These are phyloP conservation scores for Ogataea naganishii DNA, from an alignment of 805 yeast genomes.

Conservation along the genomic window DNA sequence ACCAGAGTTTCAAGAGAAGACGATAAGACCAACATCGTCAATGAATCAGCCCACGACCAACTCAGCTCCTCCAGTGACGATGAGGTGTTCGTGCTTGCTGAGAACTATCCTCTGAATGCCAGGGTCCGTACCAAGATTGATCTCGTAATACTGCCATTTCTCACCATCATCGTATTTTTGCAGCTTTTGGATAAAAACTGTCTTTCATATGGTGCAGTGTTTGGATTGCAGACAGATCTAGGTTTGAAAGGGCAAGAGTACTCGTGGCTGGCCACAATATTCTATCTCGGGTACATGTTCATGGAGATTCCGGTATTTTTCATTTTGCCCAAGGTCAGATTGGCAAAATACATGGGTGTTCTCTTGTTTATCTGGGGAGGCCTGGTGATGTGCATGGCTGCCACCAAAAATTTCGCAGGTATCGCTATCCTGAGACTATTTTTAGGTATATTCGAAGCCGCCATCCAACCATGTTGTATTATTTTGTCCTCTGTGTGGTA, in stretches of 20 bases:
- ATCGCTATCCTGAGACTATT: slow-evolving; percentile 38
- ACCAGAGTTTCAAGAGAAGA: no score
- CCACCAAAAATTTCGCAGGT: slow-evolving; percentile 37
- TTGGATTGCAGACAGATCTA: slow-evolving; percentile 32
- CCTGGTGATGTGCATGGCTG: slow-evolving; percentile 37
- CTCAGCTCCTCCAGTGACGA: no score
- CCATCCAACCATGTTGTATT: slow-evolving; percentile 26
- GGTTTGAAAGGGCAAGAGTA: slow-evolving; percentile 34
- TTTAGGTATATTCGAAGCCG: slow-evolving; percentile 35
- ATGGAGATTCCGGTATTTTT: slow-evolving; percentile 44
- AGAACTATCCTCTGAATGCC: no score
- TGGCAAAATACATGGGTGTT: slow-evolving; percentile 24
- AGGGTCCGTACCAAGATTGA: slow-evolving; percentile 16
- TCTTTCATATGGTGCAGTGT: slow-evolving; percentile 35
- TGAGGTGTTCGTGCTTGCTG: no score
- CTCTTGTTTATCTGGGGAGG: slow-evolving; percentile 38
- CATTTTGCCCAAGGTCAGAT: slow-evolving; percentile 22
- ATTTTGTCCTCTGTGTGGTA: slow-evolving; percentile 27
- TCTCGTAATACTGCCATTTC: slow-evolving; percentile 13
- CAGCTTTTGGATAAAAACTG: slow-evolving; percentile 33
- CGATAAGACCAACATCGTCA: no score
- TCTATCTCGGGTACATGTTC: slow-evolving; percentile 55
- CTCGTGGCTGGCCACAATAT: slow-evolving; percentile 51
- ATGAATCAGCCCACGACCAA: no score
- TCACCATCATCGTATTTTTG: slow-evolving; percentile 20